Conservation (phyloP, 2,329 filamentous ascomycete genomes). For the Trichoderma cornu-damae region DNA sequence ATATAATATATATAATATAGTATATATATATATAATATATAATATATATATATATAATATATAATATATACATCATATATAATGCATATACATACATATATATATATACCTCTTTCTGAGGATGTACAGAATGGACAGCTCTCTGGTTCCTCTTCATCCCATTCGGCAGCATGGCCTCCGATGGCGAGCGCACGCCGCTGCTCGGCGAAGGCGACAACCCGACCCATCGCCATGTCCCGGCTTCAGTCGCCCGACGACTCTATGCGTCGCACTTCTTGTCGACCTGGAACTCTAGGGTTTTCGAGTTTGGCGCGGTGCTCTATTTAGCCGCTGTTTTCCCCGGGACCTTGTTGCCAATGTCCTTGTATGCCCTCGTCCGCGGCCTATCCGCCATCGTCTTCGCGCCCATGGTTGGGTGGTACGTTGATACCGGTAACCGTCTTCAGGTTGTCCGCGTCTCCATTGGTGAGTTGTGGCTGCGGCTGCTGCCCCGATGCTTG, state of each 20-base stretch:
- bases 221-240: neutral
- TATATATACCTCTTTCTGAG: neutral
- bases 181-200: neutral
- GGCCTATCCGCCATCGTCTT: constrained; percentile 53
- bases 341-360: constrained; percentile 58
- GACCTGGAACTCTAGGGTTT: constrained; percentile 59
- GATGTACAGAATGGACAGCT: neutral
- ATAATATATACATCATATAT: too few relatives aligned
- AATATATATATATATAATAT: too few relatives aligned
- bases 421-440: constrained; percentile 53
- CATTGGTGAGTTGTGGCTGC: constrained; percentile 37
- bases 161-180: neutral
- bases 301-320: constrained; percentile 58
- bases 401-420: constrained; percentile 52
- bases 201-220: neutral
- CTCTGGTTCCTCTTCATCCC: too few relatives aligned
- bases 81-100: too few relatives aligned
- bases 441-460: constrained; percentile 47
- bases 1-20: too few relatives aligned
- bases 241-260: constrained; percentile 31
- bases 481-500: too few relatives aligned
- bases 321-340: constrained; percentile 53
- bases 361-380: constrained; percentile 62
- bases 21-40: too few relatives aligned
- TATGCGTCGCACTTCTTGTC: constrained; percentile 59